Evolutionary conservation across 139 green algal genomes (phyloP).

Genomic region (Marvania coccoides): DNA sequence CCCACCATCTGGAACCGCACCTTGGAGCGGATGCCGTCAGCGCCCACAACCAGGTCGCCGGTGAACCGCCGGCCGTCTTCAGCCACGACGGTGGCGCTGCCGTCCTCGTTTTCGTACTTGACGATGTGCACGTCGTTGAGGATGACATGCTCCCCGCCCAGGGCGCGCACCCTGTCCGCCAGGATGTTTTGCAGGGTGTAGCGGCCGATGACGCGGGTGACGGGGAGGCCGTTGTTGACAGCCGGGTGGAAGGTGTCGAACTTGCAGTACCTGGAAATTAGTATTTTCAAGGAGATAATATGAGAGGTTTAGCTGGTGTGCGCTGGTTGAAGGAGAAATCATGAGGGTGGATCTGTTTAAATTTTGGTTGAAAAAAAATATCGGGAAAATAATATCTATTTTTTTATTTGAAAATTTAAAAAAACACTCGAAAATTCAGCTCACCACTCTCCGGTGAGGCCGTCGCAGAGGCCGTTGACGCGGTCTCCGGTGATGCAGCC

Average conservation of each 20-base stretch:
- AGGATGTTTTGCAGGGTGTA: slow-evolving; percentile 66
- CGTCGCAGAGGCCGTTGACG: slow-evolving; percentile 86
- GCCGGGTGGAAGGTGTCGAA: slow-evolving; percentile 96
- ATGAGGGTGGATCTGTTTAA: too few relatives aligned
- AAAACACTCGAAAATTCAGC: too few relatives aligned
- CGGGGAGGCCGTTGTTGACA: slow-evolving; percentile 77
- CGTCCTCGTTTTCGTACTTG: slow-evolving; percentile 42
- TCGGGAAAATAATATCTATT: too few relatives aligned
- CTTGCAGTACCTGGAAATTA: slow-evolving; percentile 86
- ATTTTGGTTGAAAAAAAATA: too few relatives aligned
- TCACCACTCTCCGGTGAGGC: slow-evolving; percentile 83
- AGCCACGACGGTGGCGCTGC: slow-evolving; percentile 25
- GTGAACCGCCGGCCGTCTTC: slow-evolving; percentile 55
- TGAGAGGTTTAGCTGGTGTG: too few relatives aligned
- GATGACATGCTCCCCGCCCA: slow-evolving; percentile 48
- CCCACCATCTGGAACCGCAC: slow-evolving; percentile 65
- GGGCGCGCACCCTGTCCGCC: slow-evolving; percentile 30
- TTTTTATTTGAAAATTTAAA: too few relatives aligned
- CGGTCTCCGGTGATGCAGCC: slow-evolving; percentile 85
- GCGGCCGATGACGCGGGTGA: slow-evolving; percentile 89
- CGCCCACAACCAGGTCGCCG: slow-evolving; percentile 87
- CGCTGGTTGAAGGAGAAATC: too few relatives aligned
- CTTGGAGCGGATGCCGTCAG: slow-evolving; percentile 93
- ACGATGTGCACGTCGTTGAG: slow-evolving; percentile 46
- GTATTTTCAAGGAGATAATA: not conserved